phyloP scores from a whole-genome alignment of 1,284 basidiomycete species.

The Melanopsichium pennsylvanicum region DNA sequence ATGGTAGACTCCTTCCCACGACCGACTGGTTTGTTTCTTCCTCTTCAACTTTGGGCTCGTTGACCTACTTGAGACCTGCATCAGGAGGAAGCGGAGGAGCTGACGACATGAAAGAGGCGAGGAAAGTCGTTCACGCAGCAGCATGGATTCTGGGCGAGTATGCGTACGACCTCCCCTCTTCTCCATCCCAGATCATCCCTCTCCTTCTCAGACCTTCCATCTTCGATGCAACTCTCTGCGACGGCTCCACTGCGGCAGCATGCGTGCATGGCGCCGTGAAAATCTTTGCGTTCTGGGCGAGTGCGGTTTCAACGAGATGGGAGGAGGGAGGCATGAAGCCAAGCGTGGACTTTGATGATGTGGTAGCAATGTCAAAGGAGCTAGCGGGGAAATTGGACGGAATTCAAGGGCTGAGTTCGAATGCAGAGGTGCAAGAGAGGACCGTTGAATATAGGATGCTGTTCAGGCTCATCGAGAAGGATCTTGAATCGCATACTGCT shows the following conservation, averaged over 20 bases:
- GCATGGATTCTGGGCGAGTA: constrained; percentile 97
- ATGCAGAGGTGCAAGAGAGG: constrained; percentile 90
- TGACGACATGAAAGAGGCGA: constrained; percentile 62
- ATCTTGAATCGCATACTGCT: constrained; percentile 69
- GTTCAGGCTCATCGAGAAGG: constrained; percentile 80
- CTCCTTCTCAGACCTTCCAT: constrained; percentile 70
- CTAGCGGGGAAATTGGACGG: constrained; percentile 72
- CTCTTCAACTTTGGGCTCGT: constrained; percentile 59
- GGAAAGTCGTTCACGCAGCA: constrained; percentile 85
- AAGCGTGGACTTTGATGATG: constrained; percentile 70
- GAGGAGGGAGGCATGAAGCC: constrained; percentile 74
- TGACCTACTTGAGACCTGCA: constrained; percentile 56
- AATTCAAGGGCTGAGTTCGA: constrained; percentile 70
- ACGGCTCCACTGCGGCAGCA: constrained; percentile 32
- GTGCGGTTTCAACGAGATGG: constrained; percentile 79
- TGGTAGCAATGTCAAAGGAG: constrained; percentile 73
- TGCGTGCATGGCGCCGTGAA: constrained; percentile 86
- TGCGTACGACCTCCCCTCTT: constrained; percentile 68
- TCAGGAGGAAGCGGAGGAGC: constrained; percentile 66
- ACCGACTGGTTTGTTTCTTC: constrained; percentile 12
- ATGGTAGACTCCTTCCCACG: constrained; percentile 64
- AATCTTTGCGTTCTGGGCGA: constrained; percentile 84
- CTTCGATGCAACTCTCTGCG: constrained; percentile 27
- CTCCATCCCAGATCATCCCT: constrained; percentile 52
- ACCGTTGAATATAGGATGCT: constrained; percentile 82